These are phyloP conservation scores for Talaromyces atroroseus DNA, from an alignment of 2,329 filamentous ascomycete genomes.

Conservation along the genomic window DNA sequence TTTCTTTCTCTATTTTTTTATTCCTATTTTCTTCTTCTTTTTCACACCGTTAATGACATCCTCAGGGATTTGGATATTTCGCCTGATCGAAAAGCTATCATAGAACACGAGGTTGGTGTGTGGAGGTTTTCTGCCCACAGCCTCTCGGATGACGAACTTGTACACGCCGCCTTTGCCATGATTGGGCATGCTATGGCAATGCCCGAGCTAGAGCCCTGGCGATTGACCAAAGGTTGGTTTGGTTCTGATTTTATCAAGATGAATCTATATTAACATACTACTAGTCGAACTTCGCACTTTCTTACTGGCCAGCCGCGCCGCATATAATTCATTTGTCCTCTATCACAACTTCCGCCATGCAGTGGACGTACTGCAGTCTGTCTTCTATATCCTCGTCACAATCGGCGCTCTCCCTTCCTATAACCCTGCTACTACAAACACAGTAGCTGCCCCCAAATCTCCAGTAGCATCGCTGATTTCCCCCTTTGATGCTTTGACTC, in stretches of 20 bases:
- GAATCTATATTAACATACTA: slow-evolving; percentile 9
- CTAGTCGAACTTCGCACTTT: slow-evolving; percentile 77
- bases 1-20: too few species aligned
- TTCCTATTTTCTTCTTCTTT: too few species aligned
- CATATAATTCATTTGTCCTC: slow-evolving; percentile 94
- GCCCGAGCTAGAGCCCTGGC: slow-evolving; percentile 75
- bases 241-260: not conserved
- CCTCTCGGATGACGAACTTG: slow-evolving; percentile 82
- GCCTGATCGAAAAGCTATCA: slow-evolving; percentile 57
- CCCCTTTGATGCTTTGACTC: slow-evolving; percentile 80
- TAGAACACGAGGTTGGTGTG: slow-evolving; percentile 64
- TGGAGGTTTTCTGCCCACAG: slow-evolving; percentile 91
- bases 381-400: slow-evolving; percentile 81
- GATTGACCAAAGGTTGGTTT: slow-evolving; percentile 64
- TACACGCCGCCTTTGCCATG: slow-evolving; percentile 81
- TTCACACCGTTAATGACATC: slow-evolving; percentile 7
- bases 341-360: slow-evolving; percentile 99
- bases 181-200: slow-evolving; percentile 79
- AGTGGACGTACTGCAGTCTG: slow-evolving; percentile 88
- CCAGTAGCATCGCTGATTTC: slow-evolving; percentile 70
- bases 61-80: slow-evolving; percentile 61
- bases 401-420: slow-evolving; percentile 72
- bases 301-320: slow-evolving; percentile 77
- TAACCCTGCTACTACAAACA: slow-evolving; percentile 29
- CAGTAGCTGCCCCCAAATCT: slow-evolving; percentile 40